Percentiles rank a stretch among this genome's conserved stretches.
phyloP scores from a whole-genome alignment of 352 stramenopile species.

The Phytophthora macrochlamydospora region DNA sequence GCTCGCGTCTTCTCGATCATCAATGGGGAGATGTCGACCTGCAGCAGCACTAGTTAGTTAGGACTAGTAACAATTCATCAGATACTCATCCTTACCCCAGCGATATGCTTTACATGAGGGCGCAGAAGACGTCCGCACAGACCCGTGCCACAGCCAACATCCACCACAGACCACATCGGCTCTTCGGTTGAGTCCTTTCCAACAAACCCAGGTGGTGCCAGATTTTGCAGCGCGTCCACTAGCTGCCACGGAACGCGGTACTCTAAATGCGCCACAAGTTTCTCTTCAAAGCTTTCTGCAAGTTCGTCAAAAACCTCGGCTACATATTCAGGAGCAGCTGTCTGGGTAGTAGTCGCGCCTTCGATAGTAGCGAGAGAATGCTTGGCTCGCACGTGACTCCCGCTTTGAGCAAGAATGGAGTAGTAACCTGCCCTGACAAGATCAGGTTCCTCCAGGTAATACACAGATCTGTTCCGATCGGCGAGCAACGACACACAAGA shows the following conservation, averaged over 20 bases:
- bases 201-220: slow-evolving; percentile 36
- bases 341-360: slow-evolving; percentile 50
- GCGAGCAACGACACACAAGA: slow-evolving; percentile 1
- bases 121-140: slow-evolving; percentile 74
- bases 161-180: slow-evolving; percentile 45
- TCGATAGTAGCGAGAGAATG: slow-evolving; percentile 74
- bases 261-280: slow-evolving; percentile 77
- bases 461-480: slow-evolving; percentile 55
- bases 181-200: slow-evolving; percentile 7
- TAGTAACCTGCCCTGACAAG: slow-evolving; percentile 58
- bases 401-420: slow-evolving; percentile 38
- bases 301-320: slow-evolving; percentile 82
- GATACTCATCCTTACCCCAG: slow-evolving; percentile 41
- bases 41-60: slow-evolving; percentile 2
- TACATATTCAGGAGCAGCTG: slow-evolving; percentile 67
- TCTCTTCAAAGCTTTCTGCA: slow-evolving; percentile 81
- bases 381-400: slow-evolving; percentile 57
- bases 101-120: slow-evolving; percentile 57
- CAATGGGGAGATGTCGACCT: slow-evolving; percentile 81
- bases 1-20: slow-evolving; percentile 82
- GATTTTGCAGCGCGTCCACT: slow-evolving; percentile 59
- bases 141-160: slow-evolving; percentile 80
- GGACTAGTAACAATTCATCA: not conserved
- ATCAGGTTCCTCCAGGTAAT: slow-evolving; percentile 62
- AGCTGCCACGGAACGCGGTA: slow-evolving; percentile 85